phyloP scores from a whole-genome alignment of 2,329 filamentous ascomycete species.

The Hymenoscyphus repandus region DNA sequence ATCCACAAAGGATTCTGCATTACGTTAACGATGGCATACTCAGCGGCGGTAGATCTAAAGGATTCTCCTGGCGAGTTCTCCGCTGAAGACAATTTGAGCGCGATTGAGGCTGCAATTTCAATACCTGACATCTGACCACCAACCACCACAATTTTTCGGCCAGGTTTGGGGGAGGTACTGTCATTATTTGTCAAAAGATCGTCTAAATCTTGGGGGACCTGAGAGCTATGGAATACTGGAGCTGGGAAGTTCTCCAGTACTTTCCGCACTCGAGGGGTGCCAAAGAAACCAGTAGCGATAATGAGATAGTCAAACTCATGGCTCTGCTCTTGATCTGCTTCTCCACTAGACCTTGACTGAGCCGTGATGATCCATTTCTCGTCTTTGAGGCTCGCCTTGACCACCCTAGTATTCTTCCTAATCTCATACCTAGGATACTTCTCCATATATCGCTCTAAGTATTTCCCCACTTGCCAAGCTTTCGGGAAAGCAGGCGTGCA shows the following conservation, averaged over 20 bases:
- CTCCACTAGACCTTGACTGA: not conserved
- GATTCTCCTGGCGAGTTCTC: conserved; percentile 45
- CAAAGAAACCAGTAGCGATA: conserved; percentile 73
- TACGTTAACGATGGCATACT: conserved; percentile 62
- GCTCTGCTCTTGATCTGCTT: not conserved
- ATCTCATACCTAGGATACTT: conserved; percentile 40
- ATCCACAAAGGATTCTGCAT: conserved; percentile 67
- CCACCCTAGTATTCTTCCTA: conserved; percentile 18
- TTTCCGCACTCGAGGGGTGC: conserved; percentile 49
- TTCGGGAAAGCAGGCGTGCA: conserved; percentile 61
- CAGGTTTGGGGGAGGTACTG: conserved; percentile 27
- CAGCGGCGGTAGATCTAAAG: conserved; percentile 38
- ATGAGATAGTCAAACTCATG: conserved; percentile 63
- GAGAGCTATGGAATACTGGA: conserved; percentile 63
- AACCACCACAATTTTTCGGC: conserved; percentile 64
- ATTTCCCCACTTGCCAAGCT: conserved; percentile 71
- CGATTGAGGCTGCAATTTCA: conserved; percentile 69
- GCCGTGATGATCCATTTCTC: conserved; percentile 21
- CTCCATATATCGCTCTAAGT: conserved; percentile 59
- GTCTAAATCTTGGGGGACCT: conserved; percentile 50
- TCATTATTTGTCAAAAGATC: conserved; percentile 38
- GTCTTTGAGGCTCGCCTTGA: conserved; percentile 10
- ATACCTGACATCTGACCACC: conserved; percentile 81
- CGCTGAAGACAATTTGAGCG: conserved; percentile 63
- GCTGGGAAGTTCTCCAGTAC: conserved; percentile 32